phyloP scores from a whole-genome alignment of 345 rosid genomes.

The Linum trigynum region DNA sequence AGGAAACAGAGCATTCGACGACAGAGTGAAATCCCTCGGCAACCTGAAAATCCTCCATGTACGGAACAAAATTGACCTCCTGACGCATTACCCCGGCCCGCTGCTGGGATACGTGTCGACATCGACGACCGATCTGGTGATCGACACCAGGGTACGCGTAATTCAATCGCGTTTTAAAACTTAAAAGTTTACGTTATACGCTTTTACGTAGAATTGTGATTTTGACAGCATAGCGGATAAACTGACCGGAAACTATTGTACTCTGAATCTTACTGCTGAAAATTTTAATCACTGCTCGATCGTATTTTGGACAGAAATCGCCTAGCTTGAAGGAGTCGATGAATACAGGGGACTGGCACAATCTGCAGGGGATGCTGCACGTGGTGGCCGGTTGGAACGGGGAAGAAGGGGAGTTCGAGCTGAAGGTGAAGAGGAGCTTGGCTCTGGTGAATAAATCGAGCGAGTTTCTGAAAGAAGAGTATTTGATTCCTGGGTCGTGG shows the following conservation, averaged over 20 bases:
- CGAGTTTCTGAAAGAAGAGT: conserved; percentile 60
- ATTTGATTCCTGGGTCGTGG: conserved; percentile 69
- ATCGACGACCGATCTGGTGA: conserved; percentile 43
- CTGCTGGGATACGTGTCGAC: conserved; percentile 45
- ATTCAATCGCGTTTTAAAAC: no score
- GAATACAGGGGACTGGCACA: conserved; percentile 82
- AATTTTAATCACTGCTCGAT: no score
- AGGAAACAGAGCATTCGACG: conserved; percentile 53
- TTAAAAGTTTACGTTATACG: no score
- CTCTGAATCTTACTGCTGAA: no score
- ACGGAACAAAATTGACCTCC: conserved; percentile 55
- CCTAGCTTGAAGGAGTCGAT: conserved; percentile 53
- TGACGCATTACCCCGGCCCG: conserved; percentile 60
- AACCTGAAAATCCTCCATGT: conserved; percentile 58
- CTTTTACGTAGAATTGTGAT: no score
- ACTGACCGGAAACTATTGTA: no score
- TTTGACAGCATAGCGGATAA: no score
- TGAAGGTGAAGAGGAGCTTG: conserved; percentile 70
- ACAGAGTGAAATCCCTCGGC: conserved; percentile 29
- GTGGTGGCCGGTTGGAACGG: conserved; percentile 83
- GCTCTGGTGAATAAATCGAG: conserved; percentile 77
- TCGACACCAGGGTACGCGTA: conserved; percentile 34
- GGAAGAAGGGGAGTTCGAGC: conserved; percentile 42
- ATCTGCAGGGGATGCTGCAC: conserved; percentile 80
- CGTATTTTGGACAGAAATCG: conserved; percentile 27